phyloP scores from a whole-genome alignment of 768 basidiomycete species.

The Agaricus bisporus region DNA sequence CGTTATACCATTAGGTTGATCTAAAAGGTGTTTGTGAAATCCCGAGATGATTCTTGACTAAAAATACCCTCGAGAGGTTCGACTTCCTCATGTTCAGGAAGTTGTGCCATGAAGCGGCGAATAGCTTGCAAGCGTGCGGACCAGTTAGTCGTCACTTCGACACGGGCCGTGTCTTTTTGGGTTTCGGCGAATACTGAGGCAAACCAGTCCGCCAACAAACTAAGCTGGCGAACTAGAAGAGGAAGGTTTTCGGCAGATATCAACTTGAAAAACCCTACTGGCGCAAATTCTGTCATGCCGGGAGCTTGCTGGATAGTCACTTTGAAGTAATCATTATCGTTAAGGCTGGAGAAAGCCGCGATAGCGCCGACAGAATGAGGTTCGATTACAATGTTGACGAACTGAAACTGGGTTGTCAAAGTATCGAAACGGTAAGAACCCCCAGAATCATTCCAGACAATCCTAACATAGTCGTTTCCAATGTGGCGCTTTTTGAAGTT shows the following conservation, averaged over 20 bases:
- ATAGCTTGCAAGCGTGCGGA: conserved; percentile 74
- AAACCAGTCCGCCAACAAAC: conserved; percentile 86
- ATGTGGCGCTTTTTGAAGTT: conserved; percentile 92
- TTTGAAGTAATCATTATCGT: conserved; percentile 96
- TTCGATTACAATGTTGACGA: conserved; percentile 95
- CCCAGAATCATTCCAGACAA: conserved; percentile 99
- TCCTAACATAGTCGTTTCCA: conserved; percentile 93
- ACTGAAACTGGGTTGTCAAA: conserved; percentile 89
- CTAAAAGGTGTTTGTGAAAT: conserved; percentile 53
- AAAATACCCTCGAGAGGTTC: conserved; percentile 35
- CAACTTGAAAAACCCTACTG: conserved; percentile 90
- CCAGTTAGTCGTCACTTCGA: conserved; percentile 90
- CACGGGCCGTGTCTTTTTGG: conserved; percentile 56
- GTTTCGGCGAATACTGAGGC: conserved; percentile 78
- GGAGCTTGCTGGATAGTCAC: conserved; percentile 82
- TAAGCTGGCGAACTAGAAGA: conserved; percentile 82
- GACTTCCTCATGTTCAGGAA: conserved; percentile 20
- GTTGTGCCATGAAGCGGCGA: conserved; percentile 53
- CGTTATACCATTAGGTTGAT: background rate
- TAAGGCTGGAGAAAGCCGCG: conserved; percentile 75
- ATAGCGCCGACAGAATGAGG: conserved; percentile 84
- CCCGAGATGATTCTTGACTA: conserved; percentile 45
- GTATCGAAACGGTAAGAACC: conserved; percentile 86
- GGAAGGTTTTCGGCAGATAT: conserved; percentile 87
- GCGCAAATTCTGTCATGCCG: conserved; percentile 92